phyloP scores from a whole-genome alignment of 1,284 basidiomycete genomes.

The Heliocybe sulcata region DNA sequence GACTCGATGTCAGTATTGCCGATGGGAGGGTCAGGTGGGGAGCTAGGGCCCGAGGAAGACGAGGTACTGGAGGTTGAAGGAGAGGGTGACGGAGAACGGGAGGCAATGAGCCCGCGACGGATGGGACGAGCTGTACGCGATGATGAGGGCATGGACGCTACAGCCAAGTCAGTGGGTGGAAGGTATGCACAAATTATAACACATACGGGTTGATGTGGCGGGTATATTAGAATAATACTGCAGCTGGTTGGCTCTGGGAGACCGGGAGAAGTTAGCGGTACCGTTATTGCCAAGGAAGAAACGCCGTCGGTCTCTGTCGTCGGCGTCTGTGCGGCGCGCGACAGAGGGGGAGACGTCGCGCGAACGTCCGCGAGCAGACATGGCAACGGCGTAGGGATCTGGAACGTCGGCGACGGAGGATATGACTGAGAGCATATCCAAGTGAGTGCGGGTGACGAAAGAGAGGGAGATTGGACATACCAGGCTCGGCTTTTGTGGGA shows the following conservation, averaged over 20 bases:
- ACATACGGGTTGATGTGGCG: neutral
- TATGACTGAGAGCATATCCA: neutral
- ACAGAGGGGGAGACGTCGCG: slow-evolving; percentile 19
- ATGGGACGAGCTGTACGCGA: neutral
- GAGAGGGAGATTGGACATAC: neutral
- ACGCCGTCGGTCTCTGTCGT: slow-evolving; percentile 3
- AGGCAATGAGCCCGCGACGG: neutral
- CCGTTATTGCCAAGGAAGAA: slow-evolving; percentile 6
- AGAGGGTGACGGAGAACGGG: slow-evolving; percentile 1
- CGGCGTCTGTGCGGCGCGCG: slow-evolving; percentile 10
- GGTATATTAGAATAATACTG: neutral
- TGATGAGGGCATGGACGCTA: neutral
- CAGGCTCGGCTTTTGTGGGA: neutral
- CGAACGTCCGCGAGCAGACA: slow-evolving; percentile 22
- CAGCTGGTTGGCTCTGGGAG: slow-evolving; percentile 7
- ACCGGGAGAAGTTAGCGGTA: neutral
- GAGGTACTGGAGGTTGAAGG: slow-evolving; percentile 7
- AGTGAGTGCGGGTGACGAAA: neutral
- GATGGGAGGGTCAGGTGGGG: slow-evolving; percentile 21
- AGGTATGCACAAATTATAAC: neutral
- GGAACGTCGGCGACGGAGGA: neutral
- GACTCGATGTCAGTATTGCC: slow-evolving; percentile 41
- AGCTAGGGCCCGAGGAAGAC: slow-evolving; percentile 15
- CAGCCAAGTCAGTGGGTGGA: neutral
- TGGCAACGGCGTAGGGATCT: slow-evolving; percentile 9